These are phyloP conservation scores for Pythium myriotylum DNA, from an alignment of 352 stramenopile genomes.

Conservation along the genomic window DNA sequence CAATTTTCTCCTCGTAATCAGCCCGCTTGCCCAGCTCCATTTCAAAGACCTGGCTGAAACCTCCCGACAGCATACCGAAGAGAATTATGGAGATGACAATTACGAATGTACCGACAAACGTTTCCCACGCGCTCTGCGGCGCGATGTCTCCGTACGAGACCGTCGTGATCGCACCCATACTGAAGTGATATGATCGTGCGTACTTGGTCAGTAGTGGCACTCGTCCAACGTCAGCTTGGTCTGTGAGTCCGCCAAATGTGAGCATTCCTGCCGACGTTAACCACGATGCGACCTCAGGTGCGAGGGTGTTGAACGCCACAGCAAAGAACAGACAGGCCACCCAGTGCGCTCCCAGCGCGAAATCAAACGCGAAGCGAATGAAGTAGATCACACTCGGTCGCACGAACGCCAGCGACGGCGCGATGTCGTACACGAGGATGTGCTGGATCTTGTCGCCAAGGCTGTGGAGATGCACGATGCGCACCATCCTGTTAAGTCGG, in stretches of 20 bases:
- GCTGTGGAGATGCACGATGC: slow-evolving; percentile 49
- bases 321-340: slow-evolving; percentile 35
- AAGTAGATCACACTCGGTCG: slow-evolving; percentile 38
- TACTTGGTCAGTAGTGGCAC: slow-evolving; percentile 46
- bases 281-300: slow-evolving; percentile 18
- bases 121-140: slow-evolving; percentile 66
- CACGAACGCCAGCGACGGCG: slow-evolving; percentile 36
- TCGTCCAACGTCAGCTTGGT: slow-evolving; percentile 33
- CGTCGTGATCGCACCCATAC: slow-evolving; percentile 76
- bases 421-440: slow-evolving; percentile 59
- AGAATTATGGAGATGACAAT: slow-evolving; percentile 71
- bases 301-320: slow-evolving; percentile 13
- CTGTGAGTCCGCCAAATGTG: slow-evolving; percentile 35
- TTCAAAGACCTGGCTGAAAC: slow-evolving; percentile 73
- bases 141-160: slow-evolving; percentile 75
- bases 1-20: slow-evolving; percentile 68
- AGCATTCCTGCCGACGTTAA: slow-evolving; percentile 46
- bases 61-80: slow-evolving; percentile 75
- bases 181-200: slow-evolving; percentile 63
- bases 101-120: slow-evolving; percentile 46
- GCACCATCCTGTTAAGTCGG: slow-evolving; percentile 59
- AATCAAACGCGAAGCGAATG: slow-evolving; percentile 42
- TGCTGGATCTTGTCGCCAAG: slow-evolving; percentile 52
- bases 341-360: slow-evolving; percentile 32
- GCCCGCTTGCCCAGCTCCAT: slow-evolving; percentile 67